These are phyloP conservation scores for Cucurbita moschata DNA, from an alignment of 306 rosid species.

Conservation along the genomic window DNA sequence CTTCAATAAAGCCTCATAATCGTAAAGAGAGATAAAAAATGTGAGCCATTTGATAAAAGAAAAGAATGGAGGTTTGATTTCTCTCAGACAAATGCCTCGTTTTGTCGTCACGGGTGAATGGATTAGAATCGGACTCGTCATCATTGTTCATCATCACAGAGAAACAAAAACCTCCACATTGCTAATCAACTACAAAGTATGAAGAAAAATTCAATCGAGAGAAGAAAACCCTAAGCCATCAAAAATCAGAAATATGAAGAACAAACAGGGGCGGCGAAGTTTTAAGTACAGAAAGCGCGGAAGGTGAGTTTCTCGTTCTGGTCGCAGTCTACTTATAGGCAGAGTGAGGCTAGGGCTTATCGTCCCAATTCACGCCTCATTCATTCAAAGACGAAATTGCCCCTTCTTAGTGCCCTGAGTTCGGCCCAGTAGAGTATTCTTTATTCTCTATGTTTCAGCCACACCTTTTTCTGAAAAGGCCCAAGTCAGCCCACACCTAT, in stretches of 20 bases:
- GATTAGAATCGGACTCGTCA: slow-evolving; percentile 25
- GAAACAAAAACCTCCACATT: not conserved
- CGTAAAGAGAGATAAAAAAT: not conserved
- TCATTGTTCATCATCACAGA: slow-evolving; percentile 19
- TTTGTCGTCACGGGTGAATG: slow-evolving; percentile 20
- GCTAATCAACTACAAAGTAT: too few relatives aligned
- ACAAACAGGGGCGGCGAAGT: not conserved
- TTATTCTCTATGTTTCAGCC: too few relatives aligned
- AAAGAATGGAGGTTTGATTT: not conserved
- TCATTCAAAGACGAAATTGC: not conserved
- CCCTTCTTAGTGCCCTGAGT: not conserved
- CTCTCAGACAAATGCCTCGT: slow-evolving; percentile 28
- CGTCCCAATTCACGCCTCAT: not conserved
- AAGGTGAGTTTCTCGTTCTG: fast-evolving
- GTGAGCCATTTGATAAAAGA: not conserved
- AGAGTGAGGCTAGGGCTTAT: not conserved
- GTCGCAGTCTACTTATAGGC: not conserved
- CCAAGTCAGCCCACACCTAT: too few relatives aligned
- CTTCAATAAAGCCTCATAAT: not conserved
- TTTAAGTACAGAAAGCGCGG: not conserved
- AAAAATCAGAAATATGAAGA: not conserved
- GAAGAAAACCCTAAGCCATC: not conserved
- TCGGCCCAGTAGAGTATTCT: not conserved
- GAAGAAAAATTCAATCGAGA: not conserved
- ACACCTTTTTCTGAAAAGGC: too few relatives aligned